phyloP scores from a whole-genome alignment of 768 basidiomycete genomes.

The Suillus placidus region DNA sequence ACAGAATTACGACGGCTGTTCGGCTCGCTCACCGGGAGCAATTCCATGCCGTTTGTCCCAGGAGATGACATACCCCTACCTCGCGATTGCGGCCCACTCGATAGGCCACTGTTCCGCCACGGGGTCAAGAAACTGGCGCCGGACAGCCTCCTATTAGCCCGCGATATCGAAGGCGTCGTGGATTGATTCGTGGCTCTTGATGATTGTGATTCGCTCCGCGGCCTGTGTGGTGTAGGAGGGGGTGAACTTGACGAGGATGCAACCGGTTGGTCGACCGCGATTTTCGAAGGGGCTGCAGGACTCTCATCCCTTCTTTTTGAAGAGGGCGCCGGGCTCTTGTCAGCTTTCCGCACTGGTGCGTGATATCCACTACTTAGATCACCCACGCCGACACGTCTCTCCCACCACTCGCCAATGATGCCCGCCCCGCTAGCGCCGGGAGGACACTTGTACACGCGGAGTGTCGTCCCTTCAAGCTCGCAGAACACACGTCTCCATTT shows the following conservation, averaged over 20 bases:
- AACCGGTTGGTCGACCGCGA: conserved; percentile 20
- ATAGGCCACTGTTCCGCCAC: conserved; percentile 21
- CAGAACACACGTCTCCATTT: conserved; percentile 90
- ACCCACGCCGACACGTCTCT: conserved; percentile 72
- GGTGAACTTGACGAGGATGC: conserved; percentile 13
- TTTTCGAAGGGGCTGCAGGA: conserved; percentile 20
- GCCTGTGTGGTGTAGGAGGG: conserved; percentile 9
- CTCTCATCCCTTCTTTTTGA: conserved; percentile 25
- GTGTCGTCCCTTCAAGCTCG: conserved; percentile 89
- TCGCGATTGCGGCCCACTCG: conserved; percentile 15
- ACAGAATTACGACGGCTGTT: conserved; percentile 24
- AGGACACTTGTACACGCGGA: conserved; percentile 71
- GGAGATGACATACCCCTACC: conserved; percentile 13
- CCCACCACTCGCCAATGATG: conserved; percentile 78
- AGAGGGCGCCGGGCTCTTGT: conserved; percentile 25
- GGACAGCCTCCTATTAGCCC: conserved; percentile 28
- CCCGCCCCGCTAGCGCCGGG: conserved; percentile 46
- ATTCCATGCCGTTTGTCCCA: conserved; percentile 18
- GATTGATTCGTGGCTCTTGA: conserved; percentile 23
- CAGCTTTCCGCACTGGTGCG: conserved; percentile 27
- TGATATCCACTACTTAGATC: conserved; percentile 45
- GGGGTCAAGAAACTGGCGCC: conserved; percentile 33
- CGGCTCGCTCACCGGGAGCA: conserved; percentile 26
- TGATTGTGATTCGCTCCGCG: conserved; percentile 28
- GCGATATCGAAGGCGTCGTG: conserved; percentile 18